Conservation (phyloP, 805 yeast genomes). For the Saccharomycopsis sp. region DNA sequence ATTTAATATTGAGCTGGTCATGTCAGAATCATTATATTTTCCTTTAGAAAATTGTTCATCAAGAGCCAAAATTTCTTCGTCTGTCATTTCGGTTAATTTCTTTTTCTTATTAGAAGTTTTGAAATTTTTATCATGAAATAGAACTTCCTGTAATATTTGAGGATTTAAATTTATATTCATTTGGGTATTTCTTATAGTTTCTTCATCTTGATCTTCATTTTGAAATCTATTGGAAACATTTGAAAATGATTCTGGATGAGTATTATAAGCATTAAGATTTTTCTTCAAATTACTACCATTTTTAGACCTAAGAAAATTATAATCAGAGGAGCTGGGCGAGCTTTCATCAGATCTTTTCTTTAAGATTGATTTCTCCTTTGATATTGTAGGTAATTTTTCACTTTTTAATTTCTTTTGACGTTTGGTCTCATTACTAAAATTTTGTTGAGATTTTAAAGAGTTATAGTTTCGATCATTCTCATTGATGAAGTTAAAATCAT, state of each 20-base stretch:
- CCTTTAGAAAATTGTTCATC: constrained; percentile 13
- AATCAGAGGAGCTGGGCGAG: no score
- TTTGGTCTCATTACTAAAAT: constrained; percentile 7
- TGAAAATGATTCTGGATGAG: constrained; percentile 11
- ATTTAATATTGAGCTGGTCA: constrained; percentile 6
- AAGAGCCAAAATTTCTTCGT: constrained; percentile 17
- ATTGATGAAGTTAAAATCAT: constrained; percentile 16
- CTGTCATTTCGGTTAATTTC: constrained; percentile 17
- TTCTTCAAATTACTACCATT: not conserved
- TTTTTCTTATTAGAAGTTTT: constrained; percentile 1
- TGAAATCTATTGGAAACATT: constrained; percentile 13
- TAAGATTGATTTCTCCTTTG: constrained; percentile 10
- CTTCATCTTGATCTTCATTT: constrained; percentile 16
- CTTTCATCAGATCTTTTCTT: not conserved
- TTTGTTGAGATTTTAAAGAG: constrained; percentile 9
- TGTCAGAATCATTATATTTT: no score
- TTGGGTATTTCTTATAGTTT: constrained; percentile 17
- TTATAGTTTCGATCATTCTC: constrained; percentile 14
- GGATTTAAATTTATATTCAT: constrained; percentile 13
- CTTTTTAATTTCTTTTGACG: constrained; percentile 12
- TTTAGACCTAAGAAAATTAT: no score
- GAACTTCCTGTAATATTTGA: not conserved
- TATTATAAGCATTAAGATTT: not conserved
- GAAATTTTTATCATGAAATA: no score
- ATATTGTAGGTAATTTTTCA: constrained; percentile 14